Base-by-base conservation (phyloP, 2,329 filamentous ascomycete species). In the Lasiodiplodia gonubiensis region DNA sequence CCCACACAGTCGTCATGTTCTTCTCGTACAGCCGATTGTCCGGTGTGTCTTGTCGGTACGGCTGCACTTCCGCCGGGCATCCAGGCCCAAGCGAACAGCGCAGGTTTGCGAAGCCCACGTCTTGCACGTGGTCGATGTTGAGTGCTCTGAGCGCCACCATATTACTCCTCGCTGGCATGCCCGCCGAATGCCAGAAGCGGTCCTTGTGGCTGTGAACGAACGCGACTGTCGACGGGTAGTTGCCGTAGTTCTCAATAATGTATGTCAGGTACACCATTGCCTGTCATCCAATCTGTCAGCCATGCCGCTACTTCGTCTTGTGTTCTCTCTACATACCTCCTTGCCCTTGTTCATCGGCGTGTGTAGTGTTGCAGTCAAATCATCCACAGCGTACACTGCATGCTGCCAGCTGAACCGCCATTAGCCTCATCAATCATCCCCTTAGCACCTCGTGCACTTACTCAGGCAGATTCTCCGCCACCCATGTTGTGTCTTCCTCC, bases 31-130 rank as follows among this genome's bases (percentile, higher is more conserved):
- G 54, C 23, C 69, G 67, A 54, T 71, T 67, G 3, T 59, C 66
- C 53, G 70, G 64, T 16, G 72, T 68, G 2, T 72, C 69, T 6
- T 75, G 69, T 48, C 70, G 70, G 21, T 75, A 73, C 0, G 76
- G 78, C 21, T 77, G 72, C n/a, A 81, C 71, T 55, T 77, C 79
- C 6, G 73, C 75, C 14, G 79, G 80, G 67, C 80, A 82, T 21
- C 80, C 79, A 0, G 77, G 74, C 35, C 72, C 69, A 48, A 71
- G 70, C 16, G 75, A 73, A 71, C 81, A 83, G 14, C 76, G 74
- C 39, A 83, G 71, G 65, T 79, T 79, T 3, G 78, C 77, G 67
- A 79, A 82, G 18, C 80, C 81, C 2, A 74, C 71, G 2, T 73
- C 69, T 51, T 77, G 74, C 33, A 82, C 74, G n/a, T 76, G 76